Evolutionary conservation across 306 rosid genomes (phyloP).

Genomic region (Prunus mira): DNA sequence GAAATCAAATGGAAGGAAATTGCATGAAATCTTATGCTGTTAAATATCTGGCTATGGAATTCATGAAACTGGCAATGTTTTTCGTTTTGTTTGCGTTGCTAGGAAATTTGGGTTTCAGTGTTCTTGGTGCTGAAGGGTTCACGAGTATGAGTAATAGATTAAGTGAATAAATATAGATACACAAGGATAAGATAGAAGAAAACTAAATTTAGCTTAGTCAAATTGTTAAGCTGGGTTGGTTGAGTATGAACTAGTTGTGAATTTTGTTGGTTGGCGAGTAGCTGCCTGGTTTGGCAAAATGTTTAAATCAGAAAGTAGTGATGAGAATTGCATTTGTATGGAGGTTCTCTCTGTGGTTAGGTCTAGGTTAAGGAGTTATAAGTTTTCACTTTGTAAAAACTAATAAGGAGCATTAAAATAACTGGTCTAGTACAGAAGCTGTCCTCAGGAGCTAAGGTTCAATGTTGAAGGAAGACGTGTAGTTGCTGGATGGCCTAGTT

Average conservation of each 20-base stretch:
- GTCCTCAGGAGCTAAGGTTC: not conserved
- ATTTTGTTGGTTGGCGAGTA: not conserved
- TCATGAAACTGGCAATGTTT: not conserved
- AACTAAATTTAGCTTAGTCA: not conserved
- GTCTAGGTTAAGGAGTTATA: too few relatives aligned
- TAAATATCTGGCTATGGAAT: not conserved
- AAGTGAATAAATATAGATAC: not conserved
- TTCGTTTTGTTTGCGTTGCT: not conserved
- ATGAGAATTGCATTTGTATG: not conserved
- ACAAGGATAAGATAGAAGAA: too few relatives aligned
- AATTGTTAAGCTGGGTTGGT: conserved; percentile 3
- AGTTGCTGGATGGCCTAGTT: not conserved
- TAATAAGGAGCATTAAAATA: not conserved
- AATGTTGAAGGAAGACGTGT: not conserved
- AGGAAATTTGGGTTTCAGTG: not conserved
- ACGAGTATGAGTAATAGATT: not conserved
- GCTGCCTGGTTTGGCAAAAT: not conserved
- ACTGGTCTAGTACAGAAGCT: not conserved
- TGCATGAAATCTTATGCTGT: not conserved
- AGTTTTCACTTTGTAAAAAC: not conserved
- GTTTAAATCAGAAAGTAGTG: not conserved
- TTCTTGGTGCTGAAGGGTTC: not conserved
- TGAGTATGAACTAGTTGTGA: not conserved
- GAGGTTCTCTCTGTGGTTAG: not conserved
- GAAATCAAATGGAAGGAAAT: not conserved